Conservation (phyloP, 345 rosid species). For the Syzygium oleosum region DNA sequence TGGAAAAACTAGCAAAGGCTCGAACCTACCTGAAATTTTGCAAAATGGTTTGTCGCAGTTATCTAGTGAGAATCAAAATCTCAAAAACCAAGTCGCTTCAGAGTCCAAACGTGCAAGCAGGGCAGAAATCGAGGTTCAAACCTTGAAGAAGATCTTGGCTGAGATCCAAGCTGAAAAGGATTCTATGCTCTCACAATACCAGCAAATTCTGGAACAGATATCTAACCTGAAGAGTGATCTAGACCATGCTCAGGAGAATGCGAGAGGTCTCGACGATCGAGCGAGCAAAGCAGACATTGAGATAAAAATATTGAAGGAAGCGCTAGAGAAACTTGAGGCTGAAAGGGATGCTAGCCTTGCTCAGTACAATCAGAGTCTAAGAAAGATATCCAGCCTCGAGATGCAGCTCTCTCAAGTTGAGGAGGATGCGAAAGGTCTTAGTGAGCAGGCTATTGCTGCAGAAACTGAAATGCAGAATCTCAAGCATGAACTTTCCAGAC, state of each 20-base stretch:
- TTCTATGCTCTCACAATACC: constrained; percentile 48
- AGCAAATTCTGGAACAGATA: constrained; percentile 52
- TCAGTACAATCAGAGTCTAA: constrained; percentile 55
- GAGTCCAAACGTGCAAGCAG: constrained; percentile 29
- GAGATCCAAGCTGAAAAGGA: constrained; percentile 76
- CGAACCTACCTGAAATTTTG: constrained; percentile 12
- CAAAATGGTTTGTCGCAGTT: constrained; percentile 21
- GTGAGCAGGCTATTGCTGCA: constrained; percentile 45
- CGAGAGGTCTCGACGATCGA: constrained; percentile 48
- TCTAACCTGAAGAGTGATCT: constrained; percentile 62
- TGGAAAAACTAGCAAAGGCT: constrained; percentile 12
- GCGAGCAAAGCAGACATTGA: constrained; percentile 80
- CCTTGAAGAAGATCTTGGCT: constrained; percentile 50
- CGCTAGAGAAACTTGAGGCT: constrained; percentile 51
- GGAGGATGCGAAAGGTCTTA: constrained; percentile 39
- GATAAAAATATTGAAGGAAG: constrained; percentile 55
- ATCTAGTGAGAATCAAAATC: constrained; percentile 29
- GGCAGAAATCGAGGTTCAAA: constrained; percentile 52
- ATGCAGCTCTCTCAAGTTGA: constrained; percentile 27
- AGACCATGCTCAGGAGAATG: constrained; percentile 49
- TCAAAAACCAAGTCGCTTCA: constrained; percentile 17
- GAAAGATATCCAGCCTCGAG: constrained; percentile 55
- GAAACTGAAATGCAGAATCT: constrained; percentile 55
- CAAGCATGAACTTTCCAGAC: constrained; percentile 37
- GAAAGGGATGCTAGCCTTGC: constrained; percentile 67